These are phyloP conservation scores for Aspergillus jensenii DNA, from an alignment of 2,329 filamentous ascomycete species.

Conservation along the genomic window DNA sequence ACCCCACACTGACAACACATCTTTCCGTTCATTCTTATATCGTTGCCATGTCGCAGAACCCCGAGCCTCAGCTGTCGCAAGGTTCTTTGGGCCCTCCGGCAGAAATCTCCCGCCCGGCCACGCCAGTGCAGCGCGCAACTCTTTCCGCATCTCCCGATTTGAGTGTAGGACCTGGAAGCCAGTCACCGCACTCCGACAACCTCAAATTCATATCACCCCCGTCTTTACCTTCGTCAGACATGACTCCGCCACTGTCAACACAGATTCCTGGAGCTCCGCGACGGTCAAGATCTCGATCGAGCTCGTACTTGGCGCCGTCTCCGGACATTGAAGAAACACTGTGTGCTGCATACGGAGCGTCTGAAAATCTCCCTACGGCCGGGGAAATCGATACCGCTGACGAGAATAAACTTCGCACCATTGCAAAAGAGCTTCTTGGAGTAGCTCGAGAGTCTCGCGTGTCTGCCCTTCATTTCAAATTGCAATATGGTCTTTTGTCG, in stretches of 20 bases:
- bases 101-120: conserved; percentile 39
- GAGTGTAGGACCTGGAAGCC: conserved; percentile 29
- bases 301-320: conserved; percentile 44
- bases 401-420: conserved; percentile 53
- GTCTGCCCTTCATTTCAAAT: conserved; percentile 83
- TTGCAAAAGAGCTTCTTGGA: conserved; percentile 54
- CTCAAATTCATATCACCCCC: conserved; percentile 42
- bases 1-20: conserved; percentile 19
- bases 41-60: conserved; percentile 34
- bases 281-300: conserved; percentile 44
- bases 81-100: conserved; percentile 37
- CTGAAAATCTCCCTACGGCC: conserved; percentile 46
- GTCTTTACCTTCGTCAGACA: conserved; percentile 49
- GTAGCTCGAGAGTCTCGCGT: conserved; percentile 70
- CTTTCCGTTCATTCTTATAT: conserved; percentile 2
- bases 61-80: conserved; percentile 29
- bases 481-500: conserved; percentile 81
- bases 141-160: conserved; percentile 39
- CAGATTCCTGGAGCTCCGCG: conserved; percentile 50
- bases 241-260: conserved; percentile 65
- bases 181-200: conserved; percentile 35
- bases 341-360: conserved; percentile 42
- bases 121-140: conserved; percentile 31
- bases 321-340: conserved; percentile 48
- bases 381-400: conserved; percentile 55